Conservation (phyloP, 1,284 basidiomycete species). For the Ustilago esculenta region DNA sequence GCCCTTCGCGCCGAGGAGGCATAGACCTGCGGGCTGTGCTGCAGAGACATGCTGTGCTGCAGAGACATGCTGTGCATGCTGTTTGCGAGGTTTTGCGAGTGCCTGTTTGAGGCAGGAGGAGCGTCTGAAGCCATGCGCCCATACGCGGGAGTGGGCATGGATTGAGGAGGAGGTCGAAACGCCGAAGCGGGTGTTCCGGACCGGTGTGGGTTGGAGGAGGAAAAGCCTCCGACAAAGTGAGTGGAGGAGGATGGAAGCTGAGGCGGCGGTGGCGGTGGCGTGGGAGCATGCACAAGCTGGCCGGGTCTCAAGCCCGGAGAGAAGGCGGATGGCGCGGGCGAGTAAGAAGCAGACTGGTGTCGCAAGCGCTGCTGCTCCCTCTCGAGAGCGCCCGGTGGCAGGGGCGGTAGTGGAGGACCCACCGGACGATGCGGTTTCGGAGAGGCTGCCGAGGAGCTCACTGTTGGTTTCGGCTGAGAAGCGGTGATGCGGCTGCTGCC, state of each 20-base stretch:
- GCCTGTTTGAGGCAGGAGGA: neutral
- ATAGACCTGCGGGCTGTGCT: constrained; percentile 2
- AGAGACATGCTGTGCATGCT: constrained; percentile 29
- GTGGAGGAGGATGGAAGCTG: constrained; percentile 2
- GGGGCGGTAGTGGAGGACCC: constrained; percentile 47
- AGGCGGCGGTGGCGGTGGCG: constrained; percentile 27
- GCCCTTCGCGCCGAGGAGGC: constrained; percentile 11
- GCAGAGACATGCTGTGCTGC: constrained; percentile 15
- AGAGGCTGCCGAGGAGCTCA: constrained; percentile 1
- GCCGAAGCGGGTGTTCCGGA: constrained; percentile 1
- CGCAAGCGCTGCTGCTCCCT: constrained; percentile 37
- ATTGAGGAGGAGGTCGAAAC: constrained; percentile 12
- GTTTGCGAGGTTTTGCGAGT: constrained; percentile 15
- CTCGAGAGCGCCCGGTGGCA: constrained; percentile 43
- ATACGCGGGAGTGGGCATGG: constrained; percentile 14
- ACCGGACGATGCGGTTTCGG: constrained; percentile 27
- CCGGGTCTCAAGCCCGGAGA: constrained; percentile 26
- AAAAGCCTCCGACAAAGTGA: constrained; percentile 31
- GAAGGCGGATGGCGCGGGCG: constrained; percentile 13
- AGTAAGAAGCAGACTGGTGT: constrained; percentile 24
- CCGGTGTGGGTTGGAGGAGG: constrained; percentile 8
- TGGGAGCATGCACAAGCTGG: constrained; percentile 39
- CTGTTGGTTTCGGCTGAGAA: constrained; percentile 25
- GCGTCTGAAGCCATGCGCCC: constrained; percentile 3
- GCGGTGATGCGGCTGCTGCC: constrained; percentile 32